Conservation (phyloP, 2,329 filamentous ascomycete genomes). For the Paradendryphiella salina region DNA sequence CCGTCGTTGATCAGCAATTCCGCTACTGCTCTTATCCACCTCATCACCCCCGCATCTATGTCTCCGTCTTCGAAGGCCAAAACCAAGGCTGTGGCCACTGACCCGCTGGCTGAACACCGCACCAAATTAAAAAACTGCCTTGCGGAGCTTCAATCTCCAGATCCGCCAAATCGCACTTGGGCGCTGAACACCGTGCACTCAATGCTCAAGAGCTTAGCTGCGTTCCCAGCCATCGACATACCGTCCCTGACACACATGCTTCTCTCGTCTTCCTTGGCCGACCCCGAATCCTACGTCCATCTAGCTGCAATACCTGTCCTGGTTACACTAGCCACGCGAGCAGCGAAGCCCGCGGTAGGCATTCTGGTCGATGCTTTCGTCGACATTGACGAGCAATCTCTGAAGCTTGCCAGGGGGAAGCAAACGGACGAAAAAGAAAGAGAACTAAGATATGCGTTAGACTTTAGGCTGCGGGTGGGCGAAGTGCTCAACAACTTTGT, state of each 20-base stretch:
- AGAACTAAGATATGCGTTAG: slow-evolving; percentile 51
- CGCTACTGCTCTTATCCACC: slow-evolving; percentile 53
- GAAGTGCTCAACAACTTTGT: slow-evolving; percentile 52
- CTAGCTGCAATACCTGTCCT: slow-evolving; percentile 68
- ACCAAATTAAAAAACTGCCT: slow-evolving; percentile 27
- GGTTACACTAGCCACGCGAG: slow-evolving; percentile 62
- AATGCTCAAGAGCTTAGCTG: slow-evolving; percentile 58
- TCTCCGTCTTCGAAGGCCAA: background rate
- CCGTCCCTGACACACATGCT: slow-evolving; percentile 66
- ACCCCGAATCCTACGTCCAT: slow-evolving; percentile 72
- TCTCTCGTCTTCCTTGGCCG: slow-evolving; percentile 65
- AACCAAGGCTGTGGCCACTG: slow-evolving; percentile 9
- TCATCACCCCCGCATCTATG: slow-evolving; percentile 57
- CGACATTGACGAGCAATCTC: slow-evolving; percentile 58
- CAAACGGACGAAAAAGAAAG: slow-evolving; percentile 28
- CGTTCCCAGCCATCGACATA: slow-evolving; percentile 65
- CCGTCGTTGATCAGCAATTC: slow-evolving; percentile 31
- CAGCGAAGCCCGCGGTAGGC: slow-evolving; percentile 63
- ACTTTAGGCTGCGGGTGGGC: slow-evolving; percentile 68
- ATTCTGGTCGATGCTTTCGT: slow-evolving; percentile 70
- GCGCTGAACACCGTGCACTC: slow-evolving; percentile 38
- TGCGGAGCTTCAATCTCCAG: slow-evolving; percentile 37
- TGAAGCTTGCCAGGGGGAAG: slow-evolving; percentile 21
- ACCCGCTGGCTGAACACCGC: slow-evolving; percentile 56
- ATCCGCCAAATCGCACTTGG: slow-evolving; percentile 46